These are phyloP conservation scores for Phoma sp. DNA, from an alignment of 2,329 filamentous ascomycete genomes.

Conservation along the genomic window DNA sequence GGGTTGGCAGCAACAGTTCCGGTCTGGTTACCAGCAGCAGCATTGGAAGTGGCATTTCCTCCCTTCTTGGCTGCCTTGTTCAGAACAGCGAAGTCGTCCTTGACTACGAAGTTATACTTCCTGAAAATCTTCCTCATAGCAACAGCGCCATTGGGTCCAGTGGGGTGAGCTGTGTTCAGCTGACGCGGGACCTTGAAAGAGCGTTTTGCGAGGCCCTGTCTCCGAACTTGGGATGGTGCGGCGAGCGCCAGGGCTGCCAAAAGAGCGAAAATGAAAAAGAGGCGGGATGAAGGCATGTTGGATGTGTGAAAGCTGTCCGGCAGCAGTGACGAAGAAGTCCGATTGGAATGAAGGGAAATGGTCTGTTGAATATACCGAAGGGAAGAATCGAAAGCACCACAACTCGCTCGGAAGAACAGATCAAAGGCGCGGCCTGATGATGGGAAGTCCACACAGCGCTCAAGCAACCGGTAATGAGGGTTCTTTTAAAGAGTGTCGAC, in stretches of 20 bases:
- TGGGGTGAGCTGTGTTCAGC: conserved; percentile 60
- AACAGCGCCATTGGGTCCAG: conserved; percentile 59
- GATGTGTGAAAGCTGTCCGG: conserved; percentile 46
- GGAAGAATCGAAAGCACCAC: conserved; percentile 27
- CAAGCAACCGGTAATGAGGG: conserved; percentile 33
- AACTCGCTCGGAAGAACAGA: conserved; percentile 25
- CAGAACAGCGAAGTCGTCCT: conserved; percentile 25
- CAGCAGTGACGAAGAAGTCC: conserved; percentile 37
- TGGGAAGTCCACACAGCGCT: conserved; percentile 30
- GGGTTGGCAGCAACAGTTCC: conserved; percentile 70
- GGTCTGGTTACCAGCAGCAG: conserved; percentile 40
- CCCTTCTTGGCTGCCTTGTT: conserved; percentile 53
- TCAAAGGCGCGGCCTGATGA: conserved; percentile 41
- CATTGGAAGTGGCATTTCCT: conserved; percentile 31
- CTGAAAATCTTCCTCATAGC: conserved; percentile 70
- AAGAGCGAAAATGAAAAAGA: conserved; percentile 55
- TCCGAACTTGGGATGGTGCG: conserved; percentile 47
- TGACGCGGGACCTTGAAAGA: conserved; percentile 68
- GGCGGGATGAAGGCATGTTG: conserved; percentile 45
- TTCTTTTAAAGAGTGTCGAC: conserved; percentile 35
- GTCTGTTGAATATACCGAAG: conserved; percentile 25
- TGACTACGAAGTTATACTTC: conserved; percentile 64
- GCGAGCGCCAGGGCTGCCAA: conserved; percentile 57
- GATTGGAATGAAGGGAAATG: conserved; percentile 29
- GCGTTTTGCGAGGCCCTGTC: conserved; percentile 54